Conservation (phyloP, 2,329 filamentous ascomycete species). For the Capronia epimyces region DNA sequence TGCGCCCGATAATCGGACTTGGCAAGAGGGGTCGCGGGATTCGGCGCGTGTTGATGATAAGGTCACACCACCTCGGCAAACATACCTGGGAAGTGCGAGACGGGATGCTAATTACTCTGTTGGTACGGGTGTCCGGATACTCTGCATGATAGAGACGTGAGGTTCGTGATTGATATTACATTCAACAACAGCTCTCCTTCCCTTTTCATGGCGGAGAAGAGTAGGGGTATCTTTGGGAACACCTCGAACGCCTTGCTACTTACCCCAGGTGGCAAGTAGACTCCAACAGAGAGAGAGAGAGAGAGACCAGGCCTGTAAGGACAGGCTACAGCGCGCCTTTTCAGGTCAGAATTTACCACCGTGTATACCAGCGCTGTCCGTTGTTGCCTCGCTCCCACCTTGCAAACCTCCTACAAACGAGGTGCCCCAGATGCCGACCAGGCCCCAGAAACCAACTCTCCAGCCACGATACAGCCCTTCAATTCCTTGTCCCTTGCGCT, state of each 20-base stretch:
- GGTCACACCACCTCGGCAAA: constrained; percentile 5
- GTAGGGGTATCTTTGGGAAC: constrained; percentile 17
- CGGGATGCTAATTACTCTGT: not conserved
- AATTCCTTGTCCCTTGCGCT: constrained; percentile 50
- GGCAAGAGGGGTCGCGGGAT: constrained; percentile 9
- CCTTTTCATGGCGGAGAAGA: constrained; percentile 12
- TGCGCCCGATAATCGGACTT: constrained; percentile 17
- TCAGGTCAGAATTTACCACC: constrained; percentile 27
- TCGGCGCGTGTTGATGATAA: not conserved
- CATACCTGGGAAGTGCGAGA: not conserved
- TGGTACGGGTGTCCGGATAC: no score
- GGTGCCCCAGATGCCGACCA: constrained; percentile 52
- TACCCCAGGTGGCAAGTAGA: not conserved
- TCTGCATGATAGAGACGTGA: no score
- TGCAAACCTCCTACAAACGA: constrained; percentile 38
- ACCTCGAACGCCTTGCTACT: constrained; percentile 14
- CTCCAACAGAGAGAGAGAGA: not conserved
- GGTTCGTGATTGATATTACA: not conserved
- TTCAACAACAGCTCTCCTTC: not conserved
- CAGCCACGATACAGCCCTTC: constrained; percentile 54
- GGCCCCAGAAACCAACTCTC: constrained; percentile 52
- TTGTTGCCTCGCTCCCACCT: constrained; percentile 19
- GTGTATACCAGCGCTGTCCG: constrained; percentile 18
- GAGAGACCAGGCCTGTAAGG: not conserved
- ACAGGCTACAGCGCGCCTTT: not conserved